Evolutionary conservation across 257 asterid species (phyloP).

Genomic region (Fraxinus americana): DNA sequence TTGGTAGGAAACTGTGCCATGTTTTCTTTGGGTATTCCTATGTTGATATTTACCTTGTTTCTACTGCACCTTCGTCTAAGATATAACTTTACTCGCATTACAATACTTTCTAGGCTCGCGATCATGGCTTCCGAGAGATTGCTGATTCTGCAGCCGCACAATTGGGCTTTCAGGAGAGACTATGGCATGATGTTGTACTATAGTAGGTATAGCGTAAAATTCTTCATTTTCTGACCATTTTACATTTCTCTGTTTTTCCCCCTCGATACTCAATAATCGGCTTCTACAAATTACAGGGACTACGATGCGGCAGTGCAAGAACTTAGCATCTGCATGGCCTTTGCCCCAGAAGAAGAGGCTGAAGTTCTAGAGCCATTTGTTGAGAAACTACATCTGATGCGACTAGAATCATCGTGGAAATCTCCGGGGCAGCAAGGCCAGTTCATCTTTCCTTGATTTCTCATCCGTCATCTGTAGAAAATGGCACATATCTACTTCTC

Average conservation of each 20-base stretch:
- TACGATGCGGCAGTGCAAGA: conserved; percentile 87
- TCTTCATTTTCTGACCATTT: not conserved
- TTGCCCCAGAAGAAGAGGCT: conserved; percentile 92
- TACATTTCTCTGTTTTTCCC: not conserved
- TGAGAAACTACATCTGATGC: conserved; percentile 74
- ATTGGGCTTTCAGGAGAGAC: conserved; percentile 84
- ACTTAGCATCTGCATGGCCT: conserved; percentile 96
- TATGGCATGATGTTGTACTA: conserved; percentile 91
- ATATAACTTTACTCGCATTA: conserved; percentile 1
- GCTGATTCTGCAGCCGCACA: conserved; percentile 88
- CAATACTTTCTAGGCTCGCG: conserved; percentile 67
- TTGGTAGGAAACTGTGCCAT: not conserved
- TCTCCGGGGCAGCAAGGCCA: conserved; percentile 54
- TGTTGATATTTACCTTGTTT: not conserved
- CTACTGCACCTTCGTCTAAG: not conserved
- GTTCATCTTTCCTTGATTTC: conserved; percentile 49
- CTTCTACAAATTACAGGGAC: conserved; percentile 47
- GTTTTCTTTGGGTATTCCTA: not conserved
- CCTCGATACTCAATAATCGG: not conserved
- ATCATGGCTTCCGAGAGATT: conserved; percentile 88
- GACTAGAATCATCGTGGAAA: conserved; percentile 69
- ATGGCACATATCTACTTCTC: not conserved
- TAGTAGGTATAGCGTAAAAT: conserved; percentile 48
- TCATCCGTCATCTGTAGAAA: not conserved
- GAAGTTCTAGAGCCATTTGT: conserved; percentile 73